Evolutionary conservation across 768 basidiomycete species (phyloP), one percentile per base, ranked within the genome.

Genomic region (Kwoniella europaea): DNA sequence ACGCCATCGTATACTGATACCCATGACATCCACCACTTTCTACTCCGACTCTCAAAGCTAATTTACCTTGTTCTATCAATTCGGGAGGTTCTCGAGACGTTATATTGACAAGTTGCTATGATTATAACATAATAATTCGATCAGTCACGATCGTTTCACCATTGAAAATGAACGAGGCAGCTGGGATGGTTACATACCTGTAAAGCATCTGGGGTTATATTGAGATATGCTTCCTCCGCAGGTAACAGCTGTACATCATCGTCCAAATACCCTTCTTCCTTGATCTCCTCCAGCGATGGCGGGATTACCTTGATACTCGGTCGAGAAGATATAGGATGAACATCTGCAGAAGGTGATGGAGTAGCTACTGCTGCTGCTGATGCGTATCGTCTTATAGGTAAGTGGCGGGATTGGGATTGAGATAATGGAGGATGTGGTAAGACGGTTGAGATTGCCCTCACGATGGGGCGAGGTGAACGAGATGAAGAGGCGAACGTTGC

Each of bases 21-120:
- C 96, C 96, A 81, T 98, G 95, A 79, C 96, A 98, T 20, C 96
- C 96, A 12, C 96, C 96, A 12, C 91, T 92, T 77, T 97, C 94
- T 27, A 98, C 93, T 0, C 89, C 86, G 73, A 98, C 87, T 73
- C 94, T 86, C 24, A 98, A 86, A 3, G 90, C 92, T 22, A 92
- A 86, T 60, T 88, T 78, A 18, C 71, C 76, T 55, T 78, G 54
- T 24, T 52, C 70, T 7, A 77, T 29, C 0, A 88, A 83, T 73
- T 91, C 87, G 10, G 88, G 85, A 10, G 80, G 76, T 78, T 91
- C 88, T 50, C 89, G 86, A n/a, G 86, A 77, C 10, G 91, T 87
- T 68, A 97, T 92, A 55, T 85, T 82, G 55, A 86, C 86, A 2
- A 97, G 86, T 91, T 93, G 93, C 93, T n/a, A n/a, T n/a, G n/a